Base-by-base conservation (phyloP, 352 stramenopile species). In the Globisporangium carolinianum region DNA sequence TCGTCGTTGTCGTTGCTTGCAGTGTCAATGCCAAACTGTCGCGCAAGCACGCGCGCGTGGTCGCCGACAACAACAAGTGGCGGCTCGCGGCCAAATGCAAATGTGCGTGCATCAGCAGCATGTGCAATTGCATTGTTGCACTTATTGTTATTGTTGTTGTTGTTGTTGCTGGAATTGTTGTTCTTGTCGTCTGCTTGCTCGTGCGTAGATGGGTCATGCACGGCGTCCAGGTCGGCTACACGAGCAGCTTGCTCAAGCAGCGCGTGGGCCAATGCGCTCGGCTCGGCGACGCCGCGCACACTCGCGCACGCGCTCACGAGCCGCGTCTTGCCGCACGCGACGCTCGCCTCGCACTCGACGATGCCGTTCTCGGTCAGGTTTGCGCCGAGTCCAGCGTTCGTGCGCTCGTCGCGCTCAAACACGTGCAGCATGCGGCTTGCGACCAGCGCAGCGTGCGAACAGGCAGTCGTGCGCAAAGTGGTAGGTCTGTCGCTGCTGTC, bases 61-160 rank as follows among this genome's bases (percentile, higher is more conserved):
- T 79, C 73, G 0, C 78, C 81, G 0, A 83, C 78, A 18, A 89
- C 58, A 5, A 91, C 76, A 6, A 87, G 55, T 9, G 81, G 81
- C 53, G 74, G 61, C 54, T 87, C 66, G 15, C 80, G 68, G 38
- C 76, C 74, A n/a, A 75, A 68, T 9, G 60, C 60, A 35, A 75
- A 75, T 36, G 43, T 14, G n/a, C 3, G 6, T 5, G 6, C 46
- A 50, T 3, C 24, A 32, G 24, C 24, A 32, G 6, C 46, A 50
- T 9, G 12, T 2, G 42, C n/a, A 47, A 3, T 47, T 14, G n/a
- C 18, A 35, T 15, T n/a, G 10, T 0, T 38, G 7, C n/a, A 36
- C 11, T n/a, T 24, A 3, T 38, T 36, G 12, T 37, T 35, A 14
- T 0, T 43, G 10, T 11, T 43, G 39, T 11, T 43, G 10, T 11